Evolutionary conservation across 2,329 filamentous ascomycete species (phyloP), one percentile per base, ranked within the genome.

Genomic region (Didymella arachidicola): DNA sequence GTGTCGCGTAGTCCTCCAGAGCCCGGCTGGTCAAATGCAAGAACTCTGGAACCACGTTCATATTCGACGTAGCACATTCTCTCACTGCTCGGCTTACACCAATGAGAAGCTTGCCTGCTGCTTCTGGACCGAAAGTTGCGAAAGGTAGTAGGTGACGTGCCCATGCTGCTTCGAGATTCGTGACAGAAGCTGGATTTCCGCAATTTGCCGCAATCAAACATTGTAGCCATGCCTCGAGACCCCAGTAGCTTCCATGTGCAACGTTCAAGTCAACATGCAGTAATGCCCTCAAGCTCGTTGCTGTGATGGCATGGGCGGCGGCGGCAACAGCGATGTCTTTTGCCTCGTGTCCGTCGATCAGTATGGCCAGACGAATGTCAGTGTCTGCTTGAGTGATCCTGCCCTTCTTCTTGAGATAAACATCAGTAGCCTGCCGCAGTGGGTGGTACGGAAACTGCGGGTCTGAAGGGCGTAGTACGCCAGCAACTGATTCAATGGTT

Each of bases 271-370:
- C 67, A 12, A 65, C 67, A 39, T 61, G 64, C 0, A 75, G 64
- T 4, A 69, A 27, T 26, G 61, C 63, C 53, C 70, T 57, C 1
- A 75, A 30, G 14, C 66, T 64, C 7, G 59, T 53, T 26, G 67
- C 63, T 10, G 68, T 67, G 59, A 76, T 72, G 11, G 65, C 67
- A 66, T 73, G 63, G 25, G 70, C 70, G 27, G 64, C 66, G 6
- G 73, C 69, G 26, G 71, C 73, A 47, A 76, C 62, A 0, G 71
- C 73, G 8, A 74, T 54, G 39, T 75, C 71, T 60, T 59, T 66
- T 12, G 48, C 48, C 26, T 64, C 59, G 12, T 66, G 65, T 4
- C 54, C 53, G 14, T 68, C 55, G 22, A 75, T 65, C 30, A 75
- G 48, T 10, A 61, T 54, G 2, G 60, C 51, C 12, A 75, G 58